Evolutionary conservation across 805 yeast genomes (phyloP).

Genomic region (Saccharomycopsis babjevae): DNA sequence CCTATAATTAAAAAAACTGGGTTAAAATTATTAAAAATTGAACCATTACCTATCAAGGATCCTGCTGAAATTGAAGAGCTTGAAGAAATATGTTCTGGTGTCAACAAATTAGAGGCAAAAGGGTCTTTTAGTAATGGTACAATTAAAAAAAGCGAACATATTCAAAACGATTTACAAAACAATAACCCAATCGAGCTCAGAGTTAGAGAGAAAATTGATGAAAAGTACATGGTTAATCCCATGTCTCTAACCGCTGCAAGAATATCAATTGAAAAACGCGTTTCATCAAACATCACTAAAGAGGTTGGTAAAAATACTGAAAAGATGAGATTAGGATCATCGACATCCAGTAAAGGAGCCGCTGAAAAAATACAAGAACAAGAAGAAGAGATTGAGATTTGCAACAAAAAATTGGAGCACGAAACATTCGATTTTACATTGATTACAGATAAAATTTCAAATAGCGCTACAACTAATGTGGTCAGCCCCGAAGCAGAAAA

Average conservation of each 20-base stretch:
- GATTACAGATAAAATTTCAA: not conserved
- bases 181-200: not conserved
- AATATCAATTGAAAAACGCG: not conserved
- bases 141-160: not conserved
- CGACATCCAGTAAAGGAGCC: not conserved
- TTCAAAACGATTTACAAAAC: not conserved
- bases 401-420: not conserved
- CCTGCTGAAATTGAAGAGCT: not conserved
- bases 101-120: not conserved
- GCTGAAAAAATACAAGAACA: not conserved
- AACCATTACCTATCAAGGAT: not conserved
- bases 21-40: not conserved
- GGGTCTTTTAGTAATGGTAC: not conserved
- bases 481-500: not conserved
- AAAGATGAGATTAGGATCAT: not conserved
- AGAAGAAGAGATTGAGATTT: not conserved
- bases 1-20: not conserved
- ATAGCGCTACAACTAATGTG: not conserved
- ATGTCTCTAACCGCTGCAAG: conserved; percentile 1
- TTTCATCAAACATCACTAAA: not conserved
- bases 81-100: not conserved
- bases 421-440: not conserved
- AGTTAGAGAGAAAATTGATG: not conserved
- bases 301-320: not conserved
- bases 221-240: not conserved